Percentiles rank a stretch among this genome's conserved stretches.
These are phyloP conservation scores for Eruca vesicaria DNA, from an alignment of 441 rosid species.

Conservation along the genomic window DNA sequence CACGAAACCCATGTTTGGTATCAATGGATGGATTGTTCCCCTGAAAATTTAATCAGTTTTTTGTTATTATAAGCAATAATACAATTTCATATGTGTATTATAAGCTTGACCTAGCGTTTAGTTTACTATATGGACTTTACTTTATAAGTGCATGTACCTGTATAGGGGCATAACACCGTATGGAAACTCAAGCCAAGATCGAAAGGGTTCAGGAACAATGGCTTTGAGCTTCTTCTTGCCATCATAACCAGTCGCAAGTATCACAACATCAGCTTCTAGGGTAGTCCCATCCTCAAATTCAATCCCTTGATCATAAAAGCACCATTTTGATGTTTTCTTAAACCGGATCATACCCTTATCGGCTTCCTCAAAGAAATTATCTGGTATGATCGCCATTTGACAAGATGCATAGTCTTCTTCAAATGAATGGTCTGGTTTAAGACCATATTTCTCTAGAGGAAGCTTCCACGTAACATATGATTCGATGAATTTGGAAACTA, in stretches of 20 bases:
- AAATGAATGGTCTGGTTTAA: slow-evolving; percentile 83
- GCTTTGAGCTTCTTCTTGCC: slow-evolving; percentile 76
- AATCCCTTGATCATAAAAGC: slow-evolving; percentile 65
- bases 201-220: slow-evolving; percentile 73
- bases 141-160: slow-evolving; percentile 44
- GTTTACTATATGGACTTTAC: background rate
- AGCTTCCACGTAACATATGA: slow-evolving; percentile 73
- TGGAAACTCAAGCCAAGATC: slow-evolving; percentile 56
- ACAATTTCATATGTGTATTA: background rate
- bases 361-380: slow-evolving; percentile 73
- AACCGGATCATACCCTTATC: slow-evolving; percentile 77
- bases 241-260: slow-evolving; percentile 83
- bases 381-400: slow-evolving; percentile 87
- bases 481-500: slow-evolving; percentile 76
- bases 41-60: slow-evolving; percentile 32
- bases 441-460: slow-evolving; percentile 69
- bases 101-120: background rate
- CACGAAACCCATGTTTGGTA: slow-evolving; percentile 85
- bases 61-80: background rate
- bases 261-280: slow-evolving; percentile 76
- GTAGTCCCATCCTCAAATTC: slow-evolving; percentile 63
- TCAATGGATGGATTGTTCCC: slow-evolving; percentile 84
- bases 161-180: slow-evolving; percentile 73
- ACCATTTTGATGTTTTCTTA: slow-evolving; percentile 69
- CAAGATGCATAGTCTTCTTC: slow-evolving; percentile 88